Base-by-base conservation (phyloP, 2,329 filamentous ascomycete genomes). In the Cladosporium sp. region DNA sequence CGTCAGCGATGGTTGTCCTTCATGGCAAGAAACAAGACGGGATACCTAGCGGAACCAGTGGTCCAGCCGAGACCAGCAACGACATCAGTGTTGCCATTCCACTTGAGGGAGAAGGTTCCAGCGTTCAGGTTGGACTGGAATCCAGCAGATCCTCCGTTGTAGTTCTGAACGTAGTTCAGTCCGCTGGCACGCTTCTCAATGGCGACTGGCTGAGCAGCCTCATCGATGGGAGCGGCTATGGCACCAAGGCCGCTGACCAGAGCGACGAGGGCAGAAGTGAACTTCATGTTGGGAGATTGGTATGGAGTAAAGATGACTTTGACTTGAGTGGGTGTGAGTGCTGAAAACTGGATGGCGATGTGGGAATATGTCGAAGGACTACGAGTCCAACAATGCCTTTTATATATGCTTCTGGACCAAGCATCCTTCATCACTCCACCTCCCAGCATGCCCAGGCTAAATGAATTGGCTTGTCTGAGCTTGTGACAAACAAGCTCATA, bases 41-140 rank as follows among this genome's bases (percentile, higher is more conserved):
- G 38, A 13, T 50, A 54, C 52, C 55, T 54, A 33, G 53, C 54
- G 46, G 52, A 45, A 12, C 56, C 56, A 16, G 54, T 56, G 7
- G 38, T 47, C 56, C 56, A 58, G 18, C 56, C 56, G 2, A 58
- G 53, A 50, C 56, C 55, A 30, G 51, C 50, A 32, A 58, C 56
- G 20, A 58, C 57, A 40, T 58, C 55, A 35, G 51, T 53, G 41
- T 49, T 38, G 45, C 50, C 45, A 41, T 50, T 53, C 54, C 50
- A 56, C 33, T 52, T 55, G 35, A 43, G 38, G 18, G 48, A 43
- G 53, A 48, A 58, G 29, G 51, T 58, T 15, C 54, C 55, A 20
- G 48, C 45, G 27, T 42, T 33, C 30, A 52, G 29, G 48, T 56
- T 53, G 54, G 35, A 38, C 27, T 50, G 36, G 49, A 52, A 57